Evolutionary conservation across 2,329 filamentous ascomycete species (phyloP), one percentile per base, ranked within the genome.

Genomic region (Leptoxyphium fumago): DNA sequence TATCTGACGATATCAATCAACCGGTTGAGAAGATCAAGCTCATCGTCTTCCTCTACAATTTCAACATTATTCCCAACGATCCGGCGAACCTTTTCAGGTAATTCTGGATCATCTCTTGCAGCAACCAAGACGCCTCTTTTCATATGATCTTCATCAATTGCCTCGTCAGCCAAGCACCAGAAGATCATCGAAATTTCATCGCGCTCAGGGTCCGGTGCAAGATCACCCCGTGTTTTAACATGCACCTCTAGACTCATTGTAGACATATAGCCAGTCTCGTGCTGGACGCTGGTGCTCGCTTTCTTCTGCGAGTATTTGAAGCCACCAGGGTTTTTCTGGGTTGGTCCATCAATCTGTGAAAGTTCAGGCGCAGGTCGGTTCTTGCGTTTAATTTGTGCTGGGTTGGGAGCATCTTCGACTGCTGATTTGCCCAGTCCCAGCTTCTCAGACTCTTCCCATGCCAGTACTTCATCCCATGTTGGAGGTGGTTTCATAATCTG

Each of bases 191-290:
- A 76, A 2, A 98, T 76, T 53, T 89, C 84, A 59, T 98, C 91
- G 52, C 93, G 75, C 52, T 89, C 85, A 0, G 91, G 91, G 56
- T 98, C 87, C 1, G 91, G 87, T 2, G 86, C 75, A 8, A 95
- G 71, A 41, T 77, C 78, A 6, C 78, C 85, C 45, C 89, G 75
- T 3, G 83, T 91, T 53, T 94, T 94, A 48, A 93, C 81, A 58
- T 98, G 89, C 4, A 96, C 67, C 59, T 98, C 91, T 6, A 98
- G 64, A 52, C 87, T 93, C 84, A 98, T 88, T 14, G 82, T 86
- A 52, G 84, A 94, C 91, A 98, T 96, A 60, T 94, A 94, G 53
- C 91, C 84, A 2, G 78, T 79, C 60, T 93, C 85, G 51, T 89
- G 84, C 55, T 85, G 77, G 14, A 93, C 78, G 51, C 79, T 86